Evolutionary conservation across 305 asterid genomes (phyloP), one percentile per base, ranked within the genome.

Genomic region (Euphrasia arctica): DNA sequence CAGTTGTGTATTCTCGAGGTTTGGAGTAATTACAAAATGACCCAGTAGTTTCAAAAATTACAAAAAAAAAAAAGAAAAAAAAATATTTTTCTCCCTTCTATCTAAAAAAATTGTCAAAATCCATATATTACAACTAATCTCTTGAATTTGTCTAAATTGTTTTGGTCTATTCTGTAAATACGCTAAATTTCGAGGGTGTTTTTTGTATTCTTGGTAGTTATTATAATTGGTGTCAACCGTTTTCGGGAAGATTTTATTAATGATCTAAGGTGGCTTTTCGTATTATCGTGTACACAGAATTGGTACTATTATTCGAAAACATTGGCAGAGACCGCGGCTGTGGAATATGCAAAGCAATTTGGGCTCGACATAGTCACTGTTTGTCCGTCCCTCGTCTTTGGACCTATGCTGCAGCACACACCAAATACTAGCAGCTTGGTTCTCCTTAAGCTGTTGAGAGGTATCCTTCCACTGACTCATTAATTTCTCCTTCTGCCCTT

Each of bases 291-390:
- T 68, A 4, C 65, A 47, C 87, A 90, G 97, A 81, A 85, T 54
- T 90, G 95, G 96, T 88, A 88, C 71, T 81, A 76, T 67, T 80
- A 34, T 66, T 82, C 95, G 60, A 90, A 88, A 62, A 86, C 93
- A 0, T 78, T 75, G 34, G 92, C 97, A 0, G 97, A 90, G 71
- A 72, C 70, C 29, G 84, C 72, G 79, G 95, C 91, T 29, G 78
- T 69, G 73, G 80, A 85, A 65, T 88, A 80, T 70, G 85, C 90
- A 9, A 84, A 80, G 70, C 32, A 66, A 70, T 71, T 4, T 13
- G 85, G 87, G 50, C 91, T 88, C 0, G 70, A 82, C 41, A 47
- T 91, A 9, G 63, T 88, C 56, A 75, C 95, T 4, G 61, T 86
- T 22, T 77, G 78, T 29, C 97, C 96, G 27, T 0, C 79, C 29